These are phyloP conservation scores for Bothriochloa decipiens DNA, from an alignment of 176 grass and related monocot genomes.

Conservation along the genomic window DNA sequence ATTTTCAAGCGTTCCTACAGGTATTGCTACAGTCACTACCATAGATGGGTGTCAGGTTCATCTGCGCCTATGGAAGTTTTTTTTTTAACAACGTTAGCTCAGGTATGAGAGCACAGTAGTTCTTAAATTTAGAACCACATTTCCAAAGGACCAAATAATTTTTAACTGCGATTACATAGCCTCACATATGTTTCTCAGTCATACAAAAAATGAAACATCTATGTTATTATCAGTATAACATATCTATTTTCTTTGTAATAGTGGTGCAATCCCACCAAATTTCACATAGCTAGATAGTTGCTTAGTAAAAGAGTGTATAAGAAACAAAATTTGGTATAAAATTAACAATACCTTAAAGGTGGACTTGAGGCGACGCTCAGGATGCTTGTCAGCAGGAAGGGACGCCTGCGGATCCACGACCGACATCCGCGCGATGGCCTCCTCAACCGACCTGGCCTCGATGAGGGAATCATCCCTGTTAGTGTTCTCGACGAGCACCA, in stretches of 20 bases:
- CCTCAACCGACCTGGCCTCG: conserved; percentile 80
- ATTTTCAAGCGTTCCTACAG: not conserved
- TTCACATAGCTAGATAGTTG: not conserved
- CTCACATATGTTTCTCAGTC: not conserved
- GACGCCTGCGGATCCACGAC: conserved; percentile 51
- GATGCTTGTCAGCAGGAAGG: conserved; percentile 73
- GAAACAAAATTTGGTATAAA: not conserved
- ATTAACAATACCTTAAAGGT: conserved; percentile 73
- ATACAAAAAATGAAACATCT: not conserved
- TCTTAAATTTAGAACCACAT: not conserved
- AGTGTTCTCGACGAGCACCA: conserved; percentile 87
- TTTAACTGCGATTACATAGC: not conserved
- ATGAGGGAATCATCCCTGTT: conserved; percentile 95
- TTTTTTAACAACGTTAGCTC: not conserved
- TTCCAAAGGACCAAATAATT: not conserved
- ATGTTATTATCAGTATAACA: not conserved
- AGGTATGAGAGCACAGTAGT: not conserved
- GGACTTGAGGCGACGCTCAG: conserved; percentile 85
- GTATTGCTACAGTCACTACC: not conserved
- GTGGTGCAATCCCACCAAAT: not conserved
- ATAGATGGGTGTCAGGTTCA: not conserved
- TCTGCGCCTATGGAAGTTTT: not conserved
- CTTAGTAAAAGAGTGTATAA: not conserved
- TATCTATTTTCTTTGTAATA: not conserved
- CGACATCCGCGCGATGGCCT: conserved; percentile 73